Evolutionary conservation across 192 early-diverging fungal genomes (phyloP).

Genomic region (Backusella australiensis): DNA sequence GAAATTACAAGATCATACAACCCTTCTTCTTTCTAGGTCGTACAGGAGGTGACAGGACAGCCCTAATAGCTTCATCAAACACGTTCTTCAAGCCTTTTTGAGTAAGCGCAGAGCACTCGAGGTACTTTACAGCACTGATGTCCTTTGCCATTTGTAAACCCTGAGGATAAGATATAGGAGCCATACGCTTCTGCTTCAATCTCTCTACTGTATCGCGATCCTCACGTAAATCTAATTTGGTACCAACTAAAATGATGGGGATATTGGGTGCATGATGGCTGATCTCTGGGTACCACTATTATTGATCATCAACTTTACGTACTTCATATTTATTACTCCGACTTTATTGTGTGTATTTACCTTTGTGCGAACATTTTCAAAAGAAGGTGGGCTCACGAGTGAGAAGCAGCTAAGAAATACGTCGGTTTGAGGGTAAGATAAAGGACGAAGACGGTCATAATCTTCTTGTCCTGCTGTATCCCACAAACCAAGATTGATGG

Average conservation of each 20-base stretch:
- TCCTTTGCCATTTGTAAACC: constrained; percentile 76
- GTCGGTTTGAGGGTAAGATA: constrained; percentile 87
- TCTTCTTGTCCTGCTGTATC: constrained; percentile 95
- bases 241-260: constrained; percentile 83
- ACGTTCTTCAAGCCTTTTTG: constrained; percentile 92
- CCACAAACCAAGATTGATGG: constrained; percentile 90
- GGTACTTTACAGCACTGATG: constrained; percentile 77
- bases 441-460: constrained; percentile 87
- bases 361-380: constrained; percentile 29
- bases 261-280: constrained; percentile 84
- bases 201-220: constrained; percentile 76
- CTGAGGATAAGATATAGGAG: constrained; percentile 75
- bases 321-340: neutral
- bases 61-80: constrained; percentile 90
- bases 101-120: constrained; percentile 90
- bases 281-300: constrained; percentile 85
- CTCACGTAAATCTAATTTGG: constrained; percentile 90
- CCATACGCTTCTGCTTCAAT: constrained; percentile 71
- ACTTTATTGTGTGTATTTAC: constrained; percentile 4
- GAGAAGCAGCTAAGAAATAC: constrained; percentile 27
- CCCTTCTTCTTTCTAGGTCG: constrained; percentile 53
- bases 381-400: constrained; percentile 28
- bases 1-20: constrained; percentile 60
- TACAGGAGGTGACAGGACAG: constrained; percentile 66
- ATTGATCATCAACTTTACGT: neutral